These are phyloP conservation scores for Lactarius pseudohatsudake DNA, from an alignment of 768 basidiomycete genomes.

Conservation along the genomic window DNA sequence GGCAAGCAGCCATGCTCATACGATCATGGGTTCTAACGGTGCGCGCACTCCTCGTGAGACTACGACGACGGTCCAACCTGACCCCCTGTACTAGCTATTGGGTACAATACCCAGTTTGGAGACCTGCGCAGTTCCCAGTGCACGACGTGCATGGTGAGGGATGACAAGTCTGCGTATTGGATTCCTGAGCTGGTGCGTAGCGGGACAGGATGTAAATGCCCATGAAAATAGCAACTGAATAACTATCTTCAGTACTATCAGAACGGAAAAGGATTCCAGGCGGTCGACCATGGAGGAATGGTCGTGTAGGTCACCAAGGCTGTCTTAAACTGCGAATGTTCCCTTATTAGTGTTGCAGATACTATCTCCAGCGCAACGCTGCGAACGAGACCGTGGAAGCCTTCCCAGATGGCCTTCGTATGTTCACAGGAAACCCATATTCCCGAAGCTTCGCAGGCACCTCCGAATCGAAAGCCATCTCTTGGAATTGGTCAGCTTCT, in stretches of 20 bases:
- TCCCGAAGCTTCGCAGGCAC: constrained; percentile 32
- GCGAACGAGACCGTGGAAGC: constrained; percentile 10
- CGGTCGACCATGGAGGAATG: constrained; percentile 25
- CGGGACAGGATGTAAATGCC: not conserved
- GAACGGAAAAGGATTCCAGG: constrained; percentile 13
- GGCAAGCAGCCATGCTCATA: constrained; percentile 22
- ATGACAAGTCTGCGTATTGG: constrained; percentile 28
- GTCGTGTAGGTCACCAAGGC: constrained; percentile 19
- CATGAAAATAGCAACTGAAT: constrained; percentile 1
- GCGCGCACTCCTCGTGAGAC: not conserved
- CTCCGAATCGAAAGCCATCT: constrained; percentile 30
- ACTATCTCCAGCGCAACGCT: constrained; percentile 20
- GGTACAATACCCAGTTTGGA: constrained; percentile 15
- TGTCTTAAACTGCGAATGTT: not conserved
- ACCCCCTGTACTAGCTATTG: constrained; percentile 14
- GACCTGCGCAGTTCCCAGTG: constrained; percentile 22
- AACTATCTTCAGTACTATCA: constrained; percentile 24
- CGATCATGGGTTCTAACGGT: constrained; percentile 27
- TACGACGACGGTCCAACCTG: not conserved
- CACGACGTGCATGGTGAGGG: constrained; percentile 26
- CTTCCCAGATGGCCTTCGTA: constrained; percentile 30
- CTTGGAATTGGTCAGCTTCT: constrained; percentile 29
- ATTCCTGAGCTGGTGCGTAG: constrained; percentile 20
- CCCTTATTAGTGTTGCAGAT: constrained; percentile 13
- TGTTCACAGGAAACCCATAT: constrained; percentile 33